phyloP scores from a whole-genome alignment of 371 early-diverging fungal species.

The Cokeromyces recurvatus region DNA sequence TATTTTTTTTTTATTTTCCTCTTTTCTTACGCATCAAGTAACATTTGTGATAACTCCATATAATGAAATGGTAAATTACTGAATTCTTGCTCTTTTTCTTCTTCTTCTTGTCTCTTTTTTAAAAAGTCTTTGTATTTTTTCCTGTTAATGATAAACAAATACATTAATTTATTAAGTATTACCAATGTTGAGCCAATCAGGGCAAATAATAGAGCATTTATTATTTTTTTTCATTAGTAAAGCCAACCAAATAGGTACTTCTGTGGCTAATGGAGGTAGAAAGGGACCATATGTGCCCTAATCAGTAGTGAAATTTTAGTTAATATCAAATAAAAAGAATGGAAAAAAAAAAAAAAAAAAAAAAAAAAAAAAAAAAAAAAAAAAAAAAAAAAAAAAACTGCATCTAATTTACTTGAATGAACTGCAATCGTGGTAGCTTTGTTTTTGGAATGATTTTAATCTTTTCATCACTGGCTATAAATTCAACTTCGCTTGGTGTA shows the following conservation, averaged over 20 bases:
- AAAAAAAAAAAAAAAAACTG: too few species aligned
- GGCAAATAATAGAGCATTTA: conserved; percentile 79
- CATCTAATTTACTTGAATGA: conserved; percentile 55
- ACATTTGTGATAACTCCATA: conserved; percentile 74
- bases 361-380: too few species aligned
- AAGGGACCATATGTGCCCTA: conserved; percentile 33
- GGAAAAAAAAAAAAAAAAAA: too few species aligned
- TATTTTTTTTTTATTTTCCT: too few species aligned
- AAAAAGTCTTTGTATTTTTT: conserved; percentile 52
- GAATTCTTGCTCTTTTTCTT: conserved; percentile 57
- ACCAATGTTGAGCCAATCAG: conserved; percentile 67
- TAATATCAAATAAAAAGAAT: too few species aligned
- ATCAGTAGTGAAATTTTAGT: too few species aligned
- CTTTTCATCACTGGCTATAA: conserved; percentile 72
- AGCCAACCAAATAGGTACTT: conserved; percentile 89
- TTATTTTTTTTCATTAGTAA: conserved; percentile 75
- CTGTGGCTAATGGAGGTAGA: conserved; percentile 63
- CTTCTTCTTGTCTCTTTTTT: conserved; percentile 54
- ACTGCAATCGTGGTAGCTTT: conserved; percentile 55
- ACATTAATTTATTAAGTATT: background rate
- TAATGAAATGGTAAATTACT: conserved; percentile 75
- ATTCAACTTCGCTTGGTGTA: conserved; percentile 82
- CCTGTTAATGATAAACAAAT: background rate
- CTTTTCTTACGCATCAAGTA: conserved; percentile 61
- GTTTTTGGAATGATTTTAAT: conserved; percentile 69